Evolutionary conservation across 2,329 filamentous ascomycete genomes (phyloP), one percentile per base, ranked within the genome.

Genomic region (Colletotrichum sp.): DNA sequence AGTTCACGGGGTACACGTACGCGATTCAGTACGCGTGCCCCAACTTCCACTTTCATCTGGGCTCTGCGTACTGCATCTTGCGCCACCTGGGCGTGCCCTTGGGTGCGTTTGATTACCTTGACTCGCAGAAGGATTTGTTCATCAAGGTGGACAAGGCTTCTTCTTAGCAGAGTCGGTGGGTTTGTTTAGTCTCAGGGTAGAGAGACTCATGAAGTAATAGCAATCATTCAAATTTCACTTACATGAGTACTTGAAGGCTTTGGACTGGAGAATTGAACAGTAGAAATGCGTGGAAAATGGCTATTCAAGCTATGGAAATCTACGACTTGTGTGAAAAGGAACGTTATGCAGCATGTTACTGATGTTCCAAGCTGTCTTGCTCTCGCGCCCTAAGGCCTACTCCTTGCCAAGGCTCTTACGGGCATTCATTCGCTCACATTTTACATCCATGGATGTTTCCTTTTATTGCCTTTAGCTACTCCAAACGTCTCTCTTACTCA

Each of bases 41-140:
- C 13, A 92, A 93, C 80, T 87, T 92, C 79, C 91, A 87, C 82
- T 93, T 93, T 81, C 92, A 93, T 79, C 77, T 90, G 8, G 86
- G 83, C 24, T 91, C 87, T 12, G 88, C 89, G 8, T 93, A 93
- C 81, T 85, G 81, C 8, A 89, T 94, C 66, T 79, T 93, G 79
- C 84, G 92, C 61, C 85, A 84, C 65, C 86, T 89, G 81, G 91
- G 91, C 1, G 89, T 93, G n/a, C 86, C 86, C 2, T 24, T 94
- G 34, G 91, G 91, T 8, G 92, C 92, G 81, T 68, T 80, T 43
- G 90, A 93, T 78, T 93, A 86, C 77, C 78, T 92, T 12, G 74
- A 76, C 26, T 66, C 71, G 18, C 71, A 75, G 36, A 68, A 55
- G 6, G 66, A 76, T 1, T 18, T 76, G 16, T 74, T 76, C 14